Percentiles rank a stretch among this genome's conserved stretches.
Evolutionary conservation across 257 asterid genomes (phyloP).

Genomic region (Nicotiana noctiflora): DNA sequence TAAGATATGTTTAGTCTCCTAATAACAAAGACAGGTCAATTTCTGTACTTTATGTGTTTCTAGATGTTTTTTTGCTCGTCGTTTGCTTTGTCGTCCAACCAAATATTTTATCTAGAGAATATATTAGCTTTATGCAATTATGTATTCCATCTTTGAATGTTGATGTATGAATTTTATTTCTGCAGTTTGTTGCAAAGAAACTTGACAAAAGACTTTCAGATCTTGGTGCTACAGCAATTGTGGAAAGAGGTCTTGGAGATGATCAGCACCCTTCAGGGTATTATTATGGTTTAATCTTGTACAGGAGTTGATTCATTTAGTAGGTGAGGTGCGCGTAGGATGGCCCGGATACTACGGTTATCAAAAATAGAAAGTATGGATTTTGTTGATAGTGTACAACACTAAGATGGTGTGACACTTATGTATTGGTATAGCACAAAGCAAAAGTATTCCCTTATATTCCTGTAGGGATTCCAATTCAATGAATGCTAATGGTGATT

Average conservation of each 20-base stretch:
- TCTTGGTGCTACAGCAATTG: constrained; percentile 65
- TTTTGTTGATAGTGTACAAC: background rate
- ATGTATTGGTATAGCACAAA: background rate
- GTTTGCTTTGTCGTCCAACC: background rate
- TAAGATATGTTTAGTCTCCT: background rate
- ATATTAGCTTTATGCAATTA: background rate
- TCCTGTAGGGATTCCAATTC: background rate
- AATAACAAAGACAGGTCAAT: background rate
- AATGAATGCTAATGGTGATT: background rate
- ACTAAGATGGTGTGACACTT: background rate
- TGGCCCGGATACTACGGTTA: too few species aligned
- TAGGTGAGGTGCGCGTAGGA: too few species aligned
- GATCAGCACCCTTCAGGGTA: constrained; percentile 98
- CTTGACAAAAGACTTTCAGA: constrained; percentile 79
- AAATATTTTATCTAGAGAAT: background rate
- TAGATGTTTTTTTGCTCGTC: background rate
- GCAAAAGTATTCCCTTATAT: background rate
- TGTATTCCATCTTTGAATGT: background rate
- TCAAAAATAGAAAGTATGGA: background rate
- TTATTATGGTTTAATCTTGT: constrained; percentile 8
- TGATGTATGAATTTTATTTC: constrained; percentile 8
- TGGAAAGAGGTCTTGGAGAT: constrained; percentile 94
- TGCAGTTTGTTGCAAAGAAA: constrained; percentile 98
- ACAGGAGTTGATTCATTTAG: background rate
- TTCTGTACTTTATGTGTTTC: too few species aligned